Evolutionary conservation across 1,139 yeast species (phyloP).

Genomic region (Pichia sp.): DNA sequence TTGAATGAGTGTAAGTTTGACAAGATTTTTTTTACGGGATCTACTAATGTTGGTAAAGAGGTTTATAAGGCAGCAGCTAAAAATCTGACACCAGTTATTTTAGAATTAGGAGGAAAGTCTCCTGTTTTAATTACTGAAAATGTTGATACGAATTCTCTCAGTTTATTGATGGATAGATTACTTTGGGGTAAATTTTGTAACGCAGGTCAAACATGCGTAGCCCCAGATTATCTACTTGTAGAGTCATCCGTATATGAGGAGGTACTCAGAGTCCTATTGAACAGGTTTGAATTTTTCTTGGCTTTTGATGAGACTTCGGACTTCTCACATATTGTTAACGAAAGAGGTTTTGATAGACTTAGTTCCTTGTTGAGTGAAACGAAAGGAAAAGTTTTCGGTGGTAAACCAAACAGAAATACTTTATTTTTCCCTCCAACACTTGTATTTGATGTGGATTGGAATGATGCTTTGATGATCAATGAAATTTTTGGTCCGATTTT

Average conservation of each 20-base stretch:
- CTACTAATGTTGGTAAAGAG: slow-evolving; percentile 65
- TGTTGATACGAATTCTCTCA: slow-evolving; percentile 33
- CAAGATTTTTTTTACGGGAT: slow-evolving; percentile 84
- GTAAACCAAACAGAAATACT: slow-evolving; percentile 34
- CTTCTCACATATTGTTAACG: slow-evolving; percentile 60
- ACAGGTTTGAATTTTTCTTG: slow-evolving; percentile 41
- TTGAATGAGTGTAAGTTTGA: slow-evolving; percentile 59
- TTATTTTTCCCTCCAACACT: slow-evolving; percentile 71
- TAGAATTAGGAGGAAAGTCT: slow-evolving; percentile 93
- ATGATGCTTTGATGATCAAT: slow-evolving; percentile 64
- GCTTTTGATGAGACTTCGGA: slow-evolving; percentile 31
- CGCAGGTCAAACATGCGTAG: slow-evolving; percentile 89
- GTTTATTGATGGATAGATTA: slow-evolving; percentile 54
- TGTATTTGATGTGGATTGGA: slow-evolving; percentile 51
- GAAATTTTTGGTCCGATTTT: slow-evolving; percentile 85
- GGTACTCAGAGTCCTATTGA: slow-evolving; percentile 40
- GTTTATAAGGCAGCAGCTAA: slow-evolving; percentile 80
- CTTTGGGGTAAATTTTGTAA: slow-evolving; percentile 75
- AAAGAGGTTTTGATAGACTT: slow-evolving; percentile 49
- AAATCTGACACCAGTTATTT: slow-evolving; percentile 67
- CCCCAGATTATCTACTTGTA: slow-evolving; percentile 73
- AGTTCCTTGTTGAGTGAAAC: slow-evolving; percentile 40
- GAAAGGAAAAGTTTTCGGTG: slow-evolving; percentile 59
- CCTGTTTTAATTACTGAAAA: slow-evolving; percentile 66
- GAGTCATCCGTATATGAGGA: slow-evolving; percentile 51